Percentiles rank a stretch among this genome's conserved stretches.
Evolutionary conservation across 345 rosid species (phyloP).

Genomic region (Gossypium stocksii): DNA sequence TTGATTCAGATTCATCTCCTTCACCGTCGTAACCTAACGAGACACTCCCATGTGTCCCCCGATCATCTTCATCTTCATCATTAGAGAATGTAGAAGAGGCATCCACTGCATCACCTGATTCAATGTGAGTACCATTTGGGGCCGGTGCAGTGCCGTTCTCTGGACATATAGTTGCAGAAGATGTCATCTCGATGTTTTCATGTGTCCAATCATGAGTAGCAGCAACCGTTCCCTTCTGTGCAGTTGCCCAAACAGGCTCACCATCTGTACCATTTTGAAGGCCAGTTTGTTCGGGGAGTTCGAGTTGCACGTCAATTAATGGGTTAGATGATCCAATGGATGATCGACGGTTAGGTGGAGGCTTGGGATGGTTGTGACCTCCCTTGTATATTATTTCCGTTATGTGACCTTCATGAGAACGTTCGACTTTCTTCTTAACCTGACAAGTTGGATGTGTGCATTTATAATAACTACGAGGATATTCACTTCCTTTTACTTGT

Average conservation of each 20-base stretch:
- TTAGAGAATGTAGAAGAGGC: conserved; percentile 66
- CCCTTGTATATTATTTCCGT: conserved; percentile 97
- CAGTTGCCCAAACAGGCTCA: conserved; percentile 49
- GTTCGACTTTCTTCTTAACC: conserved; percentile 93
- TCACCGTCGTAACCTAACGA: conserved; percentile 61
- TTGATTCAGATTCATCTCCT: conserved; percentile 81
- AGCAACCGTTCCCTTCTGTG: conserved; percentile 36
- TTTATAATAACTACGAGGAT: conserved; percentile 95
- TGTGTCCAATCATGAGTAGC: conserved; percentile 49
- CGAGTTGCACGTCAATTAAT: conserved; percentile 46
- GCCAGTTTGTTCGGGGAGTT: conserved; percentile 49
- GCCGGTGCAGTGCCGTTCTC: conserved; percentile 50
- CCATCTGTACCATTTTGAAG: conserved; percentile 36
- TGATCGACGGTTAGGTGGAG: conserved; percentile 58
- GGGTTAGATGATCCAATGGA: conserved; percentile 51
- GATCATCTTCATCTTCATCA: conserved; percentile 74
- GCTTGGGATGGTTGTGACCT: conserved; percentile 78
- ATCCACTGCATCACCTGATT: conserved; percentile 70
- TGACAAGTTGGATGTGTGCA: conserved; percentile 83
- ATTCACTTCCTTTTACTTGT: conserved; percentile 92
- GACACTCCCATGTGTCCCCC: conserved; percentile 61
- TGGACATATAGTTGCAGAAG: conserved; percentile 50
- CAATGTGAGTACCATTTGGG: conserved; percentile 47
- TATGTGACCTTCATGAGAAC: conserved; percentile 92
- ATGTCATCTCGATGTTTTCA: conserved; percentile 63